Base-by-base conservation (phyloP, 208 protist genomes). In the Borovskyia barvae region DNA sequence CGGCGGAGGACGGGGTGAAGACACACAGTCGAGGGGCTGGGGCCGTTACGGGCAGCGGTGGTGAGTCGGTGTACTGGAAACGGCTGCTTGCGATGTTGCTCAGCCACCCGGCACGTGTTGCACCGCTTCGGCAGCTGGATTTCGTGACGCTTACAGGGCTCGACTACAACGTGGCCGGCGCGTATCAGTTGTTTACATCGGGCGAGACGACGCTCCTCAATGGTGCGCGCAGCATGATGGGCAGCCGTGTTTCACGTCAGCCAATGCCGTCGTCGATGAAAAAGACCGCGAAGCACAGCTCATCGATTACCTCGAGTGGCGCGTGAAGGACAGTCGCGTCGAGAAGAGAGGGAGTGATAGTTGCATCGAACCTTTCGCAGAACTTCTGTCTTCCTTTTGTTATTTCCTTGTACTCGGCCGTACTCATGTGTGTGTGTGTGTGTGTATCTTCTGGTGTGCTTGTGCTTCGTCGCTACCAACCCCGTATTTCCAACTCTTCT, bases 61-160 rank as follows among this genome's bases (percentile, higher is more conserved):
- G 64, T 6, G 70, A 77, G 47, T 66, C 71, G 20, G 28, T 69
- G 15, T 94, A 94, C 72, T 87, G 83, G 85, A 75, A 60, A 39
- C 46, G 35, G 28, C 49, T 79, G 37, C 68, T 94, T 9, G 33
- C 72, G 22, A 55, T 75, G 51, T 53, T 94, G 41, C 29, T 94
- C 39, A 12, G 73, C 29, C 56, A 78, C 55, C 85, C 82, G 2
- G 52, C 53, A 7, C 75, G 85, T 5, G 65, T 59, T 9, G 80
- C 81, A 11, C 61, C 51, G 56, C 69, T 94, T 56, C 63, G 72
- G 35, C 77, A 85, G 65, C 45, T 94, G 0, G 88, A 94, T 59
- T 90, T 91, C 45, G 88, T 94, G 15, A 83, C 81, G 4, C 70
- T 94, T 29, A 84, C 88, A 14, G 62, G 68, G 36, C 87, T 87